Conservation (phyloP, 106 monocot species). For the Acorus calamus region DNA sequence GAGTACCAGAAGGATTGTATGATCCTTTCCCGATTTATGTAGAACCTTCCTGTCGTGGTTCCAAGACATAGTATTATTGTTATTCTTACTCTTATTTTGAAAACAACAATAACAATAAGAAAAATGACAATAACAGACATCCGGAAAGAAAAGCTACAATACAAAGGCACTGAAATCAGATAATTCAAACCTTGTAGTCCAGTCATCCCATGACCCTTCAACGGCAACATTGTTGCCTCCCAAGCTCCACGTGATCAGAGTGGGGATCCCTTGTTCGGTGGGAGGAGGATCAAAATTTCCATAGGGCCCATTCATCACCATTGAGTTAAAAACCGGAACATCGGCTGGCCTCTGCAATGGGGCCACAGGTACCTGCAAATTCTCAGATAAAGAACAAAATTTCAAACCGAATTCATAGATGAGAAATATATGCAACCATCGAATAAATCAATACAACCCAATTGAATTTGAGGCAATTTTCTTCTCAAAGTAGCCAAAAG, state of each 20-base stretch:
- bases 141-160: too few relatives aligned
- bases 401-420: too few relatives aligned
- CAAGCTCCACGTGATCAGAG: conserved; percentile 65
- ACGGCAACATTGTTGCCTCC: conserved; percentile 69
- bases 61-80: too few relatives aligned
- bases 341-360: conserved; percentile 47
- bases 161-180: too few relatives aligned
- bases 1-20: conserved; percentile 62
- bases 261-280: conserved; percentile 59
- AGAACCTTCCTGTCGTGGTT: conserved; percentile 48
- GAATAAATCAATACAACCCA: too few relatives aligned
- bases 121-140: too few relatives aligned
- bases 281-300: conserved; percentile 17
- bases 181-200: conserved; percentile 54
- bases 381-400: too few relatives aligned
- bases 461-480: too few relatives aligned
- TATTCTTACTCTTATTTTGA: too few relatives aligned
- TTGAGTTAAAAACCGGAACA: conserved; percentile 17
- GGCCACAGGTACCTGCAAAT: conserved; percentile 49
- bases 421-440: too few relatives aligned
- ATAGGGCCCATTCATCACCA: conserved; percentile 24
- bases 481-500: too few relatives aligned
- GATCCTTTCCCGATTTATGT: conserved; percentile 76
- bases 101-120: too few relatives aligned
- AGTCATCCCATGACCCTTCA: conserved; percentile 96